Base-by-base conservation (phyloP, 345 rosid genomes). In the Triadica sebifera region DNA sequence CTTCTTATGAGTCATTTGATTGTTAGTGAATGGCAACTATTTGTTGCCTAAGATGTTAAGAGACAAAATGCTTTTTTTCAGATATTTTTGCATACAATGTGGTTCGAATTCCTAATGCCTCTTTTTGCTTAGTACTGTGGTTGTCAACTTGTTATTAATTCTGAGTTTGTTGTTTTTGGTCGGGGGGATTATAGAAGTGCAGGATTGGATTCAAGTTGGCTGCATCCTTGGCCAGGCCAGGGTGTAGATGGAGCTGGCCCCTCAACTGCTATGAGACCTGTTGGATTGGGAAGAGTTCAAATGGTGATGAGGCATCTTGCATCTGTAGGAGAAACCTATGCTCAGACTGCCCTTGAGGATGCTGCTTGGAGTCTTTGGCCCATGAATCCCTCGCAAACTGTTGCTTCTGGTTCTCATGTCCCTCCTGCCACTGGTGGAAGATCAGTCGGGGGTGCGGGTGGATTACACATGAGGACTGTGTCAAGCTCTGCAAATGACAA, bases 281-380 rank as follows among this genome's bases (percentile, higher is more conserved):
- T 80, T 81, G 96, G 98, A 58, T 69, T 93, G 73, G 92, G 91
- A 45, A 84, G 98, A 77, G 98, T 95, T 78, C 96, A 95, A 88
- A 87, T 91, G 98, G 88, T 95, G 98, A 91, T 95, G 99, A 93
- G 99, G 82, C 98, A 95, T 83, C 93, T 95, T 78, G 97, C 98
- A 75, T 90, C 95, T 70, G 91, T 94, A 59, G 98, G 98, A 59
- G 98, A 91, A 83, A 90, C 94, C 65, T 93, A 93, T 79, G 91
- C 93, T 34, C 95, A 92, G 75, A 85, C 91, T 79, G 89, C 98
- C 77, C 86, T 91, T 64, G 99, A 95, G 17, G 98, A 93, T 81
- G 74, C 91, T 74, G 79, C 97, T 68, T 93, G 98, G 98, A 84
- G 89, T 85, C 89, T 88, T 52, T 91, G 99, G 99, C 93, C 98